phyloP scores from a whole-genome alignment of 306 rosid species.

The Casuarina cunninghamiana region DNA sequence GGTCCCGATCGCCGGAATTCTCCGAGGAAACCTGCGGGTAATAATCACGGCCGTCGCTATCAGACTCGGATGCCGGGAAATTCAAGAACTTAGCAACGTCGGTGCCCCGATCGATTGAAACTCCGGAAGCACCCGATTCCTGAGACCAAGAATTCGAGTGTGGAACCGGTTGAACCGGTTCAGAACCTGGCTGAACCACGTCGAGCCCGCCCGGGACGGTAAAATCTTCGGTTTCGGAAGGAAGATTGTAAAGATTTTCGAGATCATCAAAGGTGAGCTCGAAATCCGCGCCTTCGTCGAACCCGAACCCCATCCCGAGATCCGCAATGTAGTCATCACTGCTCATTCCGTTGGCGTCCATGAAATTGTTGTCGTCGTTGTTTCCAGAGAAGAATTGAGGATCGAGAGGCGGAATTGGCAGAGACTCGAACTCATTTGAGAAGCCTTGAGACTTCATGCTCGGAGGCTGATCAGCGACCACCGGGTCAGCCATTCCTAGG shows the following conservation, averaged over 20 bases:
- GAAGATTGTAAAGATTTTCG: constrained; percentile 45
- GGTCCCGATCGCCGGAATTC: constrained; percentile 27
- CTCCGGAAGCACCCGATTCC: constrained; percentile 37
- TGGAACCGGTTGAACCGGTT: constrained; percentile 9
- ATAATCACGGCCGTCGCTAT: constrained; percentile 17
- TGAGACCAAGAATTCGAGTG: constrained; percentile 32
- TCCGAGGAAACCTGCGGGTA: constrained; percentile 12
- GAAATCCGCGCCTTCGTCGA: constrained; percentile 44
- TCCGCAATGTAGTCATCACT: constrained; percentile 44
- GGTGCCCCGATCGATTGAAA: constrained; percentile 28
- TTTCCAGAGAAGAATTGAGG: constrained; percentile 40
- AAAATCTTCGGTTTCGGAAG: constrained; percentile 58
- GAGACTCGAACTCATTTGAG: constrained; percentile 39
- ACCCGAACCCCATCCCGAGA: constrained; percentile 44
- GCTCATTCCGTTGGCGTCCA: not conserved
- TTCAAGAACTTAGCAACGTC: constrained; percentile 46
- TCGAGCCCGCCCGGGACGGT: constrained; percentile 45
- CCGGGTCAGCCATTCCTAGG: constrained; percentile 45
- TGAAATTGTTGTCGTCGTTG: constrained; percentile 1
- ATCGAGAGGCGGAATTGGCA: constrained; percentile 64
- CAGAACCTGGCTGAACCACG: constrained; percentile 9
- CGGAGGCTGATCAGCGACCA: constrained; percentile 10
- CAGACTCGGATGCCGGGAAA: constrained; percentile 37
- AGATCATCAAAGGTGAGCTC: constrained; percentile 77
- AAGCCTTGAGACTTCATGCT: constrained; percentile 29